These are phyloP conservation scores for Meyerozyma smithsonii DNA, from an alignment of 1,139 yeast genomes.

Conservation along the genomic window DNA sequence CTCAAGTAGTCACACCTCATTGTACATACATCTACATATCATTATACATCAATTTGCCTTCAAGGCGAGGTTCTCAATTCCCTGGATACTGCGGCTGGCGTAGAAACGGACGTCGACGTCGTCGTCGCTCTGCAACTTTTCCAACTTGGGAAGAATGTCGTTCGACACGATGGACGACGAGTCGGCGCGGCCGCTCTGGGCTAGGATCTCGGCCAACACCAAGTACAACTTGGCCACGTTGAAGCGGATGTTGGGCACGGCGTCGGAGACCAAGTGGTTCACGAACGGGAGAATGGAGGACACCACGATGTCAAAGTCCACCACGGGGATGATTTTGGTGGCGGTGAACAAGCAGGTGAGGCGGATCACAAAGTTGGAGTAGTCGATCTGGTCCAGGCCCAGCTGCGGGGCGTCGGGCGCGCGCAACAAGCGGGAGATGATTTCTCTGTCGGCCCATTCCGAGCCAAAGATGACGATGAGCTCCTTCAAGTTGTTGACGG, in stretches of 20 bases:
- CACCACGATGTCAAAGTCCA: slow-evolving; percentile 53
- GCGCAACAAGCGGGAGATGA: slow-evolving; percentile 68
- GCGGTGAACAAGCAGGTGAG: slow-evolving; percentile 87
- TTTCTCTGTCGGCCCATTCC: slow-evolving; percentile 86
- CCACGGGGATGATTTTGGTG: slow-evolving; percentile 69
- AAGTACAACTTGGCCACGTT: slow-evolving; percentile 86
- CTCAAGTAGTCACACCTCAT: slow-evolving; percentile 2
- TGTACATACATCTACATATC: neutral
- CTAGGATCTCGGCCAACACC: slow-evolving; percentile 50
- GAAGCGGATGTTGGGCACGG: slow-evolving; percentile 92
- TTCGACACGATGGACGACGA: slow-evolving; percentile 14
- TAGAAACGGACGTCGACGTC: slow-evolving; percentile 91
- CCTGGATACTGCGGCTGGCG: slow-evolving; percentile 57
- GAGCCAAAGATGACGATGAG: slow-evolving; percentile 86
- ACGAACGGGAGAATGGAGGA: slow-evolving; percentile 76
- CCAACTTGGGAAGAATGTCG: slow-evolving; percentile 57
- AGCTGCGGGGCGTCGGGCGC: slow-evolving; percentile 19
- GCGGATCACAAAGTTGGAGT: slow-evolving; percentile 78
- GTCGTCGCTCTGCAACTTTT: slow-evolving; percentile 60
- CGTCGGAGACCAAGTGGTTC: slow-evolving; percentile 64
- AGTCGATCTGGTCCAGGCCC: slow-evolving; percentile 39
- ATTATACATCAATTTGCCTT: slow-evolving; percentile 1
- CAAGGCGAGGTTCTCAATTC: slow-evolving; percentile 20
- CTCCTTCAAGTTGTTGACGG: slow-evolving; percentile 76
- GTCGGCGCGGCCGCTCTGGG: slow-evolving; percentile 18